Evolutionary conservation across 2,329 filamentous ascomycete genomes (phyloP), one percentile per base, ranked within the genome.

Genomic region (Aspergillus sp.): DNA sequence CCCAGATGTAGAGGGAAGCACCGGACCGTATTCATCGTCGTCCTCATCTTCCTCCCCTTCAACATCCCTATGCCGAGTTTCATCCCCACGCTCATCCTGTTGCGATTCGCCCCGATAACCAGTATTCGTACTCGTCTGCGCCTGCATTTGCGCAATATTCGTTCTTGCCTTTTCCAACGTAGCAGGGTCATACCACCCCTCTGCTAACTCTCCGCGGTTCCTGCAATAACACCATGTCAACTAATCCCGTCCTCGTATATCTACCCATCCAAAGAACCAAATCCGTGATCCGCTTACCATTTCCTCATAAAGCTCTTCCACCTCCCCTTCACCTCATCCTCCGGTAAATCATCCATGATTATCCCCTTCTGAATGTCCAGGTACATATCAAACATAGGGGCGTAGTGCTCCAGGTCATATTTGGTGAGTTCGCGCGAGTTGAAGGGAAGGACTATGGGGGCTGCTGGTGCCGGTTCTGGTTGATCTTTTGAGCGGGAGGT

Each of bases 241-340:
- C 47, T 41, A 38, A 25, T 17, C 42, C 32, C 10, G 10, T 19
- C 27, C 32, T 30, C 23, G 11, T 27, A 27, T 27, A 25, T 23
- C 5, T 25, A 25, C 2, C 21, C 23, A 15, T 10, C 42, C 42
- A 8, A 27, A 27, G 25, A 27, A 8, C 25, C 25, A 27, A 27
- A 2, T 27, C 2, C 7, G 25, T 27, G 8, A 8, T n/a, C 38
- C 4, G 49, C 30, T 62, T 83, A 89, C 94, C 95, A 99, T 81
- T 92, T 94, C 3, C 85, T 83, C 11, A 94, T 75, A 70, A 98
- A 99, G 73, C 92, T 94, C 83, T 96, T 96, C 92, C 94, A 99
- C 58, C 94, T 82, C 1, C 93, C 92, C 65, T 84, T 89, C 0
- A 88, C 77, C 73, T 97, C 93, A n/a, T 85, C 83, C 64, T 91